Base-by-base conservation (phyloP, 768 basidiomycete species). In the Clitopilus passeckerianus region DNA sequence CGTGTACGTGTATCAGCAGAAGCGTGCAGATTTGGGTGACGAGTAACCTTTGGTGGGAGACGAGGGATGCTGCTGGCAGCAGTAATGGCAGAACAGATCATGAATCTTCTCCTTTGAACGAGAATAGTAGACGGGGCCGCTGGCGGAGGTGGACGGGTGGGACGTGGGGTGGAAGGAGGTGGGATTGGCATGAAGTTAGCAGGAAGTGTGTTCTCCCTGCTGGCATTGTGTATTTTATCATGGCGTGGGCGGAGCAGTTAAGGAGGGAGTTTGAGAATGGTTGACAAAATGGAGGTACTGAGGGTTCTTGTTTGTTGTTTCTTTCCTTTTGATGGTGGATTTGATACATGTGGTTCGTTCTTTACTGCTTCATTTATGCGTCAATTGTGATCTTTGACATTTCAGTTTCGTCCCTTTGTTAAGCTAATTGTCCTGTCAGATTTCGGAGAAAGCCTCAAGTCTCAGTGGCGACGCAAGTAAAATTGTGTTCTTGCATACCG, bases 1-100 rank as follows among this genome's bases (percentile, higher is more conserved):
- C 89, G 12, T 93, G 91, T 52, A 97, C 96, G 0, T 91, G 88
- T 67, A 77, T 88, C 57, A 89, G 87, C 64, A 82, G 91, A 57
- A 84, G 87, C 64, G 82, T 98, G 57, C 93, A 97, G 74, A 87
- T 97, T 60, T 98, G 95, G 94, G 95, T 97, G 23, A 96, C 95
- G 41, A 90, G 88, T 68, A 98, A 98, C 70, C 82, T 98, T 55
- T 80, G 78, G 74, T 78, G 77, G 79, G 79, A 79, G 65, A 68
- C 67, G 59, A 60, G 68, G 59, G 69, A 71, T 27, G 68, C 56
- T 43, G 60, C 56, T 65, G 66, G 58, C 50, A 64, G 30, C 20
- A 22, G 23, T 34, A 33, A 54, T 33, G 53, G 66, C 15, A 59
- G 43, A n/a, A 58, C 59, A 20, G 61, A 3, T 61, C 65, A 44